Evolutionary conservation across 352 stramenopile species (phyloP).

Genomic region (Pythium brachiatum): DNA sequence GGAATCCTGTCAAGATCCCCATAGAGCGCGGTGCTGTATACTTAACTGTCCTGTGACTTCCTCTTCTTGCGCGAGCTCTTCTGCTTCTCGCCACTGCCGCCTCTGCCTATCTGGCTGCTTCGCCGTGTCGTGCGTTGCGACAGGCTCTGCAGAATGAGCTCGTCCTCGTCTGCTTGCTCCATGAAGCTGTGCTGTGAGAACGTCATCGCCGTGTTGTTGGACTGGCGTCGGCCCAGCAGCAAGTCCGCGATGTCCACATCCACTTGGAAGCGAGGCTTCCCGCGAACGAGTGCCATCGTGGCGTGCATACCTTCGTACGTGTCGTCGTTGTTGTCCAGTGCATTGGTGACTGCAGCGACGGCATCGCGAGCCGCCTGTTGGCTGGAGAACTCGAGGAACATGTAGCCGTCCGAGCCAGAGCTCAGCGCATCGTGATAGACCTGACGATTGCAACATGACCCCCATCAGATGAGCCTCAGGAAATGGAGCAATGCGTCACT

Average conservation of each 20-base stretch:
- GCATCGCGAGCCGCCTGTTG: conserved; percentile 35
- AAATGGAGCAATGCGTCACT: no score
- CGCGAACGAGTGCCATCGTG: conserved; percentile 38
- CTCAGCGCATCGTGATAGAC: conserved; percentile 70
- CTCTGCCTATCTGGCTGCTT: conserved; percentile 15
- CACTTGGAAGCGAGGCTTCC: conserved; percentile 21
- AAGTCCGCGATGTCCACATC: conserved; percentile 47
- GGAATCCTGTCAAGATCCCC: no score
- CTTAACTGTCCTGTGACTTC: neutral
- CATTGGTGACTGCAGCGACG: conserved; percentile 27
- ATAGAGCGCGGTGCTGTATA: neutral
- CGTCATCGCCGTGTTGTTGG: conserved; percentile 21
- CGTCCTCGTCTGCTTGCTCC: conserved; percentile 43
- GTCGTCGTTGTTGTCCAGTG: conserved; percentile 28
- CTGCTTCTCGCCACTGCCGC: neutral
- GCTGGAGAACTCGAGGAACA: conserved; percentile 57
- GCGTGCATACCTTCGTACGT: conserved; percentile 43
- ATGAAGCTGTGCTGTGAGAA: conserved; percentile 52
- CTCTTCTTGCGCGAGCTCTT: neutral
- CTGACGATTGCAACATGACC: conserved; percentile 16
- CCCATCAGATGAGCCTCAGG: neutral
- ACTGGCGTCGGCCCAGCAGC: conserved; percentile 44
- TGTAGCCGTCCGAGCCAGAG: conserved; percentile 57
- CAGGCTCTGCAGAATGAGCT: conserved; percentile 73
- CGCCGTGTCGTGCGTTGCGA: conserved; percentile 54